Conservation (phyloP, 1,284 basidiomycete genomes). For the Ceratobasidium theobromae region DNA sequence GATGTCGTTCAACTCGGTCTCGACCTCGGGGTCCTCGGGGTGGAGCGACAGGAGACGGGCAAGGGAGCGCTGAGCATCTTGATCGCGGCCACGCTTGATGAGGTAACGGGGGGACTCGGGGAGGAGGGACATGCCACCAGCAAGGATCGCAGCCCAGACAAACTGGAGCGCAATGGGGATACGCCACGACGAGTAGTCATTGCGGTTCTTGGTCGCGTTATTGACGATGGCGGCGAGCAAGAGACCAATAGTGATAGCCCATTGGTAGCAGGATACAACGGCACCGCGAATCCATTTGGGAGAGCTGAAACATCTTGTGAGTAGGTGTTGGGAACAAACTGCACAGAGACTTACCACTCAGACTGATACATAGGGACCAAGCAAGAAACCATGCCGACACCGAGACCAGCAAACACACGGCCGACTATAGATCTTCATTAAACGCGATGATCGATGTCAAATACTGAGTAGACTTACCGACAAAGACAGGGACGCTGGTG, state of each 20-base stretch:
- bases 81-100: slow-evolving; percentile 67
- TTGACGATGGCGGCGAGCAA: slow-evolving; percentile 74
- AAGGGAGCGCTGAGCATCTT: slow-evolving; percentile 61
- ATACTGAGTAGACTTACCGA: slow-evolving; percentile 12
- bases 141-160: slow-evolving; percentile 62
- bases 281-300: slow-evolving; percentile 81
- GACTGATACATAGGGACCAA: slow-evolving; percentile 48
- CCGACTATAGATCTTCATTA: slow-evolving; percentile 60
- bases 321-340: neutral
- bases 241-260: slow-evolving; percentile 80
- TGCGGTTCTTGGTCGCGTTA: slow-evolving; percentile 68
- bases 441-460: too few relatives aligned
- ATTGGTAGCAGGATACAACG: slow-evolving; percentile 79
- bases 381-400: slow-evolving; percentile 61
- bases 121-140: slow-evolving; percentile 61
- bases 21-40: slow-evolving; percentile 55
- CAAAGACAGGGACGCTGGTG: slow-evolving; percentile 13
- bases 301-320: slow-evolving; percentile 43
- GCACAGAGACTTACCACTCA: slow-evolving; percentile 38
- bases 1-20: slow-evolving; percentile 68
- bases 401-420: slow-evolving; percentile 80
- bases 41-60: slow-evolving; percentile 59
- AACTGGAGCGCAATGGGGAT: slow-evolving; percentile 81
- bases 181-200: slow-evolving; percentile 65
- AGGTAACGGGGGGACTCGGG: slow-evolving; percentile 88